phyloP scores from a whole-genome alignment of 2,329 filamentous ascomycete genomes.

The Talaromyces sp. region DNA sequence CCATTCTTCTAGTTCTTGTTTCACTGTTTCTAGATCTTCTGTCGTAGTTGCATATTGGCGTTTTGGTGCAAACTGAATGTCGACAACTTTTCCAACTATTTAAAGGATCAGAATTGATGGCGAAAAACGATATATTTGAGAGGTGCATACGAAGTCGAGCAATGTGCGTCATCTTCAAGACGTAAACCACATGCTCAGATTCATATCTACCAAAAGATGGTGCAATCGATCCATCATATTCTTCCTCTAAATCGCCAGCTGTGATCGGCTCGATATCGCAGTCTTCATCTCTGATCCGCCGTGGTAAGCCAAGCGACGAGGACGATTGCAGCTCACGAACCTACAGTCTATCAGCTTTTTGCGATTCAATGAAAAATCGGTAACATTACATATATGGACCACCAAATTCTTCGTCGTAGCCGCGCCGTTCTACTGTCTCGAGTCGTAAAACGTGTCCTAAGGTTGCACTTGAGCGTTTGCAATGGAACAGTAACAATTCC shows the following conservation, averaged over 20 bases:
- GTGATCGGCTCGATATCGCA: background rate
- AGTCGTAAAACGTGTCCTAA: background rate
- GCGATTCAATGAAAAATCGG: background rate
- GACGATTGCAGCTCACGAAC: background rate
- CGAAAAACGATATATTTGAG: background rate
- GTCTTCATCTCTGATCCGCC: background rate
- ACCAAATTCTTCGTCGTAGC: background rate
- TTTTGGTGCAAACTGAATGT: background rate
- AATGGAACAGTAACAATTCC: background rate
- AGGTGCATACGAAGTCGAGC: background rate
- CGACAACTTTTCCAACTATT: background rate
- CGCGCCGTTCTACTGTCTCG: background rate
- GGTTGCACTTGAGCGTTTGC: background rate
- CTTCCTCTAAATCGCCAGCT: background rate
- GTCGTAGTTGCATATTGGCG: background rate
- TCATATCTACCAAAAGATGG: background rate
- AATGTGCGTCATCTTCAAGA: background rate
- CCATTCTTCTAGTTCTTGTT: background rate
- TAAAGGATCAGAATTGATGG: background rate
- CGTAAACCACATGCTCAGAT: background rate
- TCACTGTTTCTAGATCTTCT: background rate
- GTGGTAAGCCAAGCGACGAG: background rate
- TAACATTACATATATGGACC: background rate
- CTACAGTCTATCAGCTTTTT: background rate
- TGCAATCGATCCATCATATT: background rate